phyloP scores from a whole-genome alignment of 2,329 filamentous ascomycete species.

The Pseudopyricularia javanii region DNA sequence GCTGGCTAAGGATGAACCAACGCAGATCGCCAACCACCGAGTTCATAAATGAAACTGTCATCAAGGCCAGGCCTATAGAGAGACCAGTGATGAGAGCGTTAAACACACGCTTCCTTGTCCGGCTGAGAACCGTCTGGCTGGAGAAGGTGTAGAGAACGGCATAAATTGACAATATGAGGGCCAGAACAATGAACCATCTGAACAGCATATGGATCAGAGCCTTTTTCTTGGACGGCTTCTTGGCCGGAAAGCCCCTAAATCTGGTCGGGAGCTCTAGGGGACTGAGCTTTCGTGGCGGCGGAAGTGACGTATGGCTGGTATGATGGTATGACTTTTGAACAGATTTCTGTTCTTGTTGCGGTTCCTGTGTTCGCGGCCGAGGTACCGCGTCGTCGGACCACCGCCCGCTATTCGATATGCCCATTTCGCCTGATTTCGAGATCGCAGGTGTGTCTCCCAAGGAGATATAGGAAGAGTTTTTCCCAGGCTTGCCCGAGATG shows the following conservation, averaged over 20 bases:
- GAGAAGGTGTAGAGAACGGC: not conserved
- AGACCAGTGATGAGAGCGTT: conserved; percentile 30
- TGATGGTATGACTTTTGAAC: not conserved
- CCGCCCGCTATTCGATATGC: no score
- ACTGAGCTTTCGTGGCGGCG: not conserved
- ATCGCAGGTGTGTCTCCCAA: no score
- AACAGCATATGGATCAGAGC: not conserved
- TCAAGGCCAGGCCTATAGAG: conserved; percentile 27
- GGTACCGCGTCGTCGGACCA: no score
- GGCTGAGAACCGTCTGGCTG: not conserved
- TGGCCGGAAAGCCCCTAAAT: conserved; percentile 1
- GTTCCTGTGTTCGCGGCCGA: not conserved
- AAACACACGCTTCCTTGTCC: conserved; percentile 12
- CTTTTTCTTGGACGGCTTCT: not conserved
- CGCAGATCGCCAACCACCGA: conserved; percentile 28
- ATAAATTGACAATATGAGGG: not conserved
- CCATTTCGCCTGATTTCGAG: no score
- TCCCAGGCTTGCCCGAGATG: no score
- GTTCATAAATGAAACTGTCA: conserved; percentile 28
- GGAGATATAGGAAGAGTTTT: no score
- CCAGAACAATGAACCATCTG: not conserved
- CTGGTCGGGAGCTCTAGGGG: not conserved
- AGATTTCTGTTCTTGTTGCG: not conserved
- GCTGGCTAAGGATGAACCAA: conserved; percentile 30
- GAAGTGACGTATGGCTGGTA: not conserved